Evolutionary conservation across 305 asterid genomes (phyloP).

Genomic region (Solanum chacoense): DNA sequence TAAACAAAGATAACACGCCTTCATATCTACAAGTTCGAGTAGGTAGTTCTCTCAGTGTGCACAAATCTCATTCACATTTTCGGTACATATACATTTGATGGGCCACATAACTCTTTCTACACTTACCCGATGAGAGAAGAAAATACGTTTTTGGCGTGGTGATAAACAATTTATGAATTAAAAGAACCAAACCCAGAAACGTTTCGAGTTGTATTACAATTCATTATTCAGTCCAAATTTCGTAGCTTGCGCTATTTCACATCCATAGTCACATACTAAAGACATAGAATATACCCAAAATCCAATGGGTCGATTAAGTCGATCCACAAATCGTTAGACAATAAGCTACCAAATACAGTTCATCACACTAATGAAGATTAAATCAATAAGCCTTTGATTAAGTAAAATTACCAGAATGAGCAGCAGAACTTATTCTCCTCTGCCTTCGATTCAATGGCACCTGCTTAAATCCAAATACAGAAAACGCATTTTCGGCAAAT

Average conservation of each 20-base stretch:
- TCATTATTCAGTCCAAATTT: not conserved
- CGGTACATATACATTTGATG: not conserved
- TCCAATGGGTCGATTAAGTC: not conserved
- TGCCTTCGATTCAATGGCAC: slow-evolving; percentile 9
- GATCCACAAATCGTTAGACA: not conserved
- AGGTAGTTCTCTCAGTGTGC: not conserved
- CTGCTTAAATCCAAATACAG: slow-evolving; percentile 14
- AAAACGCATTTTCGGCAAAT: slow-evolving; percentile 15
- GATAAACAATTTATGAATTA: not conserved
- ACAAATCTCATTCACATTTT: not conserved
- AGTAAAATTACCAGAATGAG: slow-evolving; percentile 14
- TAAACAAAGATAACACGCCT: not conserved
- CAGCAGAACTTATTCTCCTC: slow-evolving; percentile 6
- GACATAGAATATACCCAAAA: not conserved
- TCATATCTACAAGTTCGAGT: not conserved
- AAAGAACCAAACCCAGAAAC: not conserved
- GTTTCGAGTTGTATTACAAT: not conserved
- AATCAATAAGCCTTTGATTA: not conserved
- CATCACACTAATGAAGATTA: not conserved
- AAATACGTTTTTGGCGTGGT: not conserved
- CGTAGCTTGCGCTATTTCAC: not conserved
- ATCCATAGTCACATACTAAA: not conserved
- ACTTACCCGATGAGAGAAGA: too few relatives aligned
- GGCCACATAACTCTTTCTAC: too few relatives aligned
- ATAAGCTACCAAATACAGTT: not conserved